These are phyloP conservation scores for Diutina sp. DNA, from an alignment of 1,139 yeast species.

Conservation along the genomic window DNA sequence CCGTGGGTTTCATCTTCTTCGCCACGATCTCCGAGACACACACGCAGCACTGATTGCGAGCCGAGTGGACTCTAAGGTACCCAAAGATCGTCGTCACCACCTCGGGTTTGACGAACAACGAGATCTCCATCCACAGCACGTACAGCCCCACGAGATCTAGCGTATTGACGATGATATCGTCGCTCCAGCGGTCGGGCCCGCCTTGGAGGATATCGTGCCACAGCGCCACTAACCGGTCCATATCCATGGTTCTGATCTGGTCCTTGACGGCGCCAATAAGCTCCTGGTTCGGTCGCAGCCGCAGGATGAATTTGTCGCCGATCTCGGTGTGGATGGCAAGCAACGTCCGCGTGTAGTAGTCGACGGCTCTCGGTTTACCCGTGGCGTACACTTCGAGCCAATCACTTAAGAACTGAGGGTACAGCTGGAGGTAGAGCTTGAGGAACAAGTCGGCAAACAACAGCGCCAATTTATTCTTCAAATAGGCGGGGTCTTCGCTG, in stretches of 20 bases:
- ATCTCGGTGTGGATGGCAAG: constrained; percentile 78
- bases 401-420: constrained; percentile 62
- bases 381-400: constrained; percentile 24
- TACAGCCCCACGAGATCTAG: constrained; percentile 69
- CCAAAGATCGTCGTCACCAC: constrained; percentile 53
- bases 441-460: constrained; percentile 62
- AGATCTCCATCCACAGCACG: constrained; percentile 91
- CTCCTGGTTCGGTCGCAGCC: constrained; percentile 49
- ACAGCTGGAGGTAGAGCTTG: constrained; percentile 44
- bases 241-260: constrained; percentile 63
- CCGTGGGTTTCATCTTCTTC: constrained; percentile 86
- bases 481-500: constrained; percentile 39
- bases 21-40: constrained; percentile 72
- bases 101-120: constrained; percentile 57
- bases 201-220: constrained; percentile 54
- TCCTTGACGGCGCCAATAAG: constrained; percentile 71
- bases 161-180: constrained; percentile 44
- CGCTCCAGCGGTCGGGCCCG: constrained; percentile 12
- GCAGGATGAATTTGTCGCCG: constrained; percentile 76
- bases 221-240: constrained; percentile 47
- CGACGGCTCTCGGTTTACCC: constrained; percentile 37
- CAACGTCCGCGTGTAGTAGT: constrained; percentile 64
- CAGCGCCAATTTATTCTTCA: constrained; percentile 73
- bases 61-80: constrained; percentile 29
- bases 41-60: constrained; percentile 40